Evolutionary conservation across 306 rosid species (phyloP).

Genomic region (Ormosia emarginata): DNA sequence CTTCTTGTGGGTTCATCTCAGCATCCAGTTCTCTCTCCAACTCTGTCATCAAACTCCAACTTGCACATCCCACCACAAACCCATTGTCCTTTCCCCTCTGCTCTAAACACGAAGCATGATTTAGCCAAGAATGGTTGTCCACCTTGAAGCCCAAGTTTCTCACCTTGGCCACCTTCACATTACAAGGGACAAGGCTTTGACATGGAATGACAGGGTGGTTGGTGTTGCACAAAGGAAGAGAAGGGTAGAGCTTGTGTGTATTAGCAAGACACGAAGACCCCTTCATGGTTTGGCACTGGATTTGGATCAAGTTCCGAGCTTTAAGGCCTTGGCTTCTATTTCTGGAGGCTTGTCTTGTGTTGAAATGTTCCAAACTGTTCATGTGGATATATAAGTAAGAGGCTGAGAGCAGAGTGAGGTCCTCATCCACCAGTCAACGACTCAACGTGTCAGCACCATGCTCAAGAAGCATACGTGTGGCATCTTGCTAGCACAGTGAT

Average conservation of each 20-base stretch:
- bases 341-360: neutral
- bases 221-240: neutral
- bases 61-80: constrained; percentile 27
- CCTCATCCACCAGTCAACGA: neutral
- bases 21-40: constrained; percentile 45
- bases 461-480: constrained; percentile 1
- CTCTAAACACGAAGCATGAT: neutral
- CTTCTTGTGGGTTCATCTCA: constrained; percentile 36
- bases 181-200: neutral
- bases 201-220: neutral
- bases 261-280: constrained; percentile 10
- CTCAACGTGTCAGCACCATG: constrained; percentile 1
- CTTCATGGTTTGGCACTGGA: constrained; percentile 23
- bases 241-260: neutral
- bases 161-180: neutral
- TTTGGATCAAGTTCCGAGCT: neutral
- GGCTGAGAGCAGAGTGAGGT: neutral
- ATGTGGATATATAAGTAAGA: neutral
- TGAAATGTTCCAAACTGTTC: neutral
- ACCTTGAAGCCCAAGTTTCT: neutral
- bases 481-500: neutral
- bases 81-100: neutral
- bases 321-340: neutral
- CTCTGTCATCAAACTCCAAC: constrained; percentile 28
- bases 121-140: neutral